Conservation (phyloP, 2,329 filamentous ascomycete species). For the Ophiocordyceps polyrhachis-furcata region DNA sequence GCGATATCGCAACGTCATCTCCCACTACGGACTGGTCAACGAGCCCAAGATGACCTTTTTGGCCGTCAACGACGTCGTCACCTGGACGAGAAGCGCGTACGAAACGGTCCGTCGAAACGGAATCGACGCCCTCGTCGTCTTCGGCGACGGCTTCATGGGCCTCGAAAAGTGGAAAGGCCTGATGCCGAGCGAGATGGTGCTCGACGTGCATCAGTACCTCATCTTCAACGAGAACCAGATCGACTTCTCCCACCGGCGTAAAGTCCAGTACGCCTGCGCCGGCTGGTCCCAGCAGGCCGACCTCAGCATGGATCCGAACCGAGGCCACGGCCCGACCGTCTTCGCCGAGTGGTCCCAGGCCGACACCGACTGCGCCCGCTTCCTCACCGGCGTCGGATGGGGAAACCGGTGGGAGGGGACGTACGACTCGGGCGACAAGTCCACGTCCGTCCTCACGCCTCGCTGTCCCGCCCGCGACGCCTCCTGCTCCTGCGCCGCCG, state of each 20-base stretch:
- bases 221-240: constrained; percentile 92
- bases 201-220: constrained; percentile 98
- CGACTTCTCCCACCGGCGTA: constrained; percentile 59
- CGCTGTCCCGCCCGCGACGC: constrained; percentile 51
- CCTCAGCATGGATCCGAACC: constrained; percentile 50
- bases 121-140: constrained; percentile 52
- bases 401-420: constrained; percentile 90
- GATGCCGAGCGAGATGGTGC: constrained; percentile 54
- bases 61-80: constrained; percentile 43
- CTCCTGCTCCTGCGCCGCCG: constrained; percentile 52
- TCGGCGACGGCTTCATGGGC: constrained; percentile 91
- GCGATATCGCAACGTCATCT: constrained; percentile 78
- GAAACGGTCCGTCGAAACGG: constrained; percentile 59
- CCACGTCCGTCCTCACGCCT: constrained; percentile 45
- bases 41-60: constrained; percentile 78
- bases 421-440: constrained; percentile 45
- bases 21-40: constrained; percentile 88
- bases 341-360: constrained; percentile 97
- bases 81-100: constrained; percentile 64
- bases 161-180: constrained; percentile 78
- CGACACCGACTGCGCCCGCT: constrained; percentile 78
- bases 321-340: constrained; percentile 81
- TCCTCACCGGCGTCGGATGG: constrained; percentile 76
- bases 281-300: constrained; percentile 71
- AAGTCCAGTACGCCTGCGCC: constrained; percentile 71